Evolutionary conservation across 208 protist genomes (phyloP).

Genomic region (Leishmania martiniquensis): DNA sequence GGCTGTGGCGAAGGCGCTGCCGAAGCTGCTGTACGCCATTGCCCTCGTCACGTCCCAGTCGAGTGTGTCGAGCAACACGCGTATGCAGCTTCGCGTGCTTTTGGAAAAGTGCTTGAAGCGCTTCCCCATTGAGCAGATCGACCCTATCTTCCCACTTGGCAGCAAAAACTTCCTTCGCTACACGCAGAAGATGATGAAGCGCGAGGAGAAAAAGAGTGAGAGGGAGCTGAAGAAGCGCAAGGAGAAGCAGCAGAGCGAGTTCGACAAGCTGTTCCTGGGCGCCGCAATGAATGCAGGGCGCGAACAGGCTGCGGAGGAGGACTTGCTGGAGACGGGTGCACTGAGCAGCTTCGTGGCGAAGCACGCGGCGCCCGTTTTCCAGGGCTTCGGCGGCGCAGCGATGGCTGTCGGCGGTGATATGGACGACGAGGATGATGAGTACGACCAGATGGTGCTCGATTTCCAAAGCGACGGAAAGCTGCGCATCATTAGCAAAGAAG

Average conservation of each 20-base stretch:
- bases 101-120: conserved; percentile 88
- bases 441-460: conserved; percentile 83
- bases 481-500: conserved; percentile 79
- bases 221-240: conserved; percentile 59
- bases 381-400: conserved; percentile 28
- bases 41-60: conserved; percentile 83
- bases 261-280: conserved; percentile 82
- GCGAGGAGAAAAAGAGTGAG: conserved; percentile 82
- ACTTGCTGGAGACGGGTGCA: conserved; percentile 78
- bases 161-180: conserved; percentile 90
- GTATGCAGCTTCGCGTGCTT: conserved; percentile 81
- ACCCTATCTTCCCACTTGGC: conserved; percentile 85
- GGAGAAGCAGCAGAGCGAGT: conserved; percentile 69
- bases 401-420: conserved; percentile 10
- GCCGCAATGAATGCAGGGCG: conserved; percentile 52
- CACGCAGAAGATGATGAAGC: conserved; percentile 82
- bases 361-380: conserved; percentile 37
- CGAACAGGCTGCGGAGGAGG: conserved; percentile 61
- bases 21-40: conserved; percentile 79
- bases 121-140: conserved; percentile 70
- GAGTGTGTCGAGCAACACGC: conserved; percentile 77
- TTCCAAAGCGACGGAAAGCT: conserved; percentile 79
- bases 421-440: conserved; percentile 55
- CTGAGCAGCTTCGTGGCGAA: conserved; percentile 80
- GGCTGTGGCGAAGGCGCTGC: conserved; percentile 62